Conservation (phyloP, 169 alveolate genomes). For the Cryptosporidium canis region DNA sequence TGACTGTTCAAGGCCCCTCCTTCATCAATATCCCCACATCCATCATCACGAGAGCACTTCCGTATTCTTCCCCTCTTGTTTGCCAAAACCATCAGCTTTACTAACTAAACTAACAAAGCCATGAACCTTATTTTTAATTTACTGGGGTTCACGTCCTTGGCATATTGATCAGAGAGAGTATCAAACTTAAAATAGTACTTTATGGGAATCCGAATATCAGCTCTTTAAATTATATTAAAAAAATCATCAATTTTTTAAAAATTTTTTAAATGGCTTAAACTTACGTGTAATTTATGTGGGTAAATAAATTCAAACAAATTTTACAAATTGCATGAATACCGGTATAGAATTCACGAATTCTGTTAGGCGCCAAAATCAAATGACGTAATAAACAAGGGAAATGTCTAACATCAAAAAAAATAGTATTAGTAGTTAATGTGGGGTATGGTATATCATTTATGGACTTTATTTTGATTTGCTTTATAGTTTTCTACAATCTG, state of each 20-base stretch:
- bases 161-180: not conserved
- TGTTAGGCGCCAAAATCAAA: slow-evolving; percentile 40
- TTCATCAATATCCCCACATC: not conserved
- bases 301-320: not conserved
- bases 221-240: no score
- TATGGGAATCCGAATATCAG: no score
- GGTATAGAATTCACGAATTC: slow-evolving; percentile 53
- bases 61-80: not conserved
- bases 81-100: not conserved
- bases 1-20: not conserved
- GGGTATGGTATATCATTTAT: slow-evolving; percentile 1
- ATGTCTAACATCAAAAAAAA: no score
- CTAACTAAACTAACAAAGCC: not conserved
- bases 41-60: not conserved
- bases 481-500: slow-evolving; percentile 33
- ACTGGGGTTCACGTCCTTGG: not conserved
- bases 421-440: not conserved
- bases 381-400: slow-evolving; percentile 4
- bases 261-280: not conserved
- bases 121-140: not conserved
- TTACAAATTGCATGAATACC: slow-evolving; percentile 11
- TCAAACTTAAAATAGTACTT: no score
- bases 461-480: slow-evolving; percentile 60
- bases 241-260: not conserved
- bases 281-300: slow-evolving; percentile 1